A percentile compares a stretch with the other conserved stretches of the same genome.
Evolutionary conservation across 495 filamentous ascomycete species (phyloP).

Genomic region (Letharia columbiana): DNA sequence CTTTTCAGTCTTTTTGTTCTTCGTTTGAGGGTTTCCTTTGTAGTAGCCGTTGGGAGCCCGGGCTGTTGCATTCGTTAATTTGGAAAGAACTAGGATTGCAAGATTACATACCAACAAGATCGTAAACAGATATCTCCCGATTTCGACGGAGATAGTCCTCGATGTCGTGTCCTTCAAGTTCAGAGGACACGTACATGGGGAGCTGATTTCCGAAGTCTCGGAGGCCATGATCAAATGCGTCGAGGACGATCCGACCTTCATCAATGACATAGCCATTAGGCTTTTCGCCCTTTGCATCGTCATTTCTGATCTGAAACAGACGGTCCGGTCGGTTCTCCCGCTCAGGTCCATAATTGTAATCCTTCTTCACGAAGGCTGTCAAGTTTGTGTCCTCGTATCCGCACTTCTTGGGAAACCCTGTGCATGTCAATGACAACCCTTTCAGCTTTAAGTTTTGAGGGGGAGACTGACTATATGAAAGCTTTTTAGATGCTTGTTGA

Average conservation of each 20-base stretch:
- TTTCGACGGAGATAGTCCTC: conserved; percentile 12
- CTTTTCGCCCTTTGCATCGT: neutral
- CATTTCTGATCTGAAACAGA: neutral
- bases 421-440: neutral
- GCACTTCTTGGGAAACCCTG: neutral
- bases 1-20: neutral
- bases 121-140: neutral
- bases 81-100: too few relatives aligned
- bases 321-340: neutral
- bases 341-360: neutral
- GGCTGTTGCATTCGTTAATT: neutral
- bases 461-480: neutral
- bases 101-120: conserved; percentile 1
- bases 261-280: conserved; percentile 2
- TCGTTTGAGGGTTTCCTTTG: neutral
- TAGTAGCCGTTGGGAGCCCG: neutral
- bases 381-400: neutral
- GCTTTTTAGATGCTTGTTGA: neutral
- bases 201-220: conserved; percentile 4
- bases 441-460: too few relatives aligned
- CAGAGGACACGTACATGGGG: conserved; percentile 5
- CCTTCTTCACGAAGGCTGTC: conserved; percentile 7
- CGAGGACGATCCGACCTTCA: neutral
- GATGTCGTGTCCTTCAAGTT: conserved; percentile 6
- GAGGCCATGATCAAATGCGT: conserved; percentile 3